A percentile compares a stretch with the other conserved stretches of the same genome.
Conservation (phyloP, 2,329 filamentous ascomycete genomes). For the Corinectria fuckeliana region DNA sequence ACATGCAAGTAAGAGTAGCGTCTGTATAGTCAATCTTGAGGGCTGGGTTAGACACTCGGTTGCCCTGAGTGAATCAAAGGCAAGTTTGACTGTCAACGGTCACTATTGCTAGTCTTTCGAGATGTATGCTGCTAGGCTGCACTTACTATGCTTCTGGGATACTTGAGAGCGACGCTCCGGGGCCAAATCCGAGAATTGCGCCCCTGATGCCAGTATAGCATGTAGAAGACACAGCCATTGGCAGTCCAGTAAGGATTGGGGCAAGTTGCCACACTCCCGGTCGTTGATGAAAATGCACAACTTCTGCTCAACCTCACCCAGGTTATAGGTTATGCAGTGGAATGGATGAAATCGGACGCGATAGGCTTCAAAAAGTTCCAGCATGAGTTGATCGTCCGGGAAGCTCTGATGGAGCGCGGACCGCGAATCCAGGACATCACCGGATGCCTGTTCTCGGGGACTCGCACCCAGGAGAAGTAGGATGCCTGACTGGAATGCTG, state of each 20-base stretch:
- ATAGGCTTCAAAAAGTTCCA: constrained; percentile 22
- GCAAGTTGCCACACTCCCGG: not conserved
- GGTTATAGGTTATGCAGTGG: constrained; percentile 19
- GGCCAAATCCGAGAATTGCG: constrained; percentile 26
- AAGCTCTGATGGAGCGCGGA: not conserved
- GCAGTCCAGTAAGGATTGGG: not conserved
- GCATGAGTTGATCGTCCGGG: constrained; percentile 19
- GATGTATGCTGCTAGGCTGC: not conserved
- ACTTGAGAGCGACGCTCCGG: not conserved
- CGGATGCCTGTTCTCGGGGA: not conserved
- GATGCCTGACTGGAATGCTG: constrained; percentile 26
- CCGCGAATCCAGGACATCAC: not conserved
- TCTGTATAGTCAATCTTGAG: constrained; percentile 21
- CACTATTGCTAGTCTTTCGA: not conserved
- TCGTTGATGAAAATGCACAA: constrained; percentile 21
- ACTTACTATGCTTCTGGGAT: constrained; percentile 16
- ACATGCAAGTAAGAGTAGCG: constrained; percentile 26
- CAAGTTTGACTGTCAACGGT: constrained; percentile 9
- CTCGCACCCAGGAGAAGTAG: constrained; percentile 20
- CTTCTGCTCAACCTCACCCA: constrained; percentile 16
- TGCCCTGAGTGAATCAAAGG: constrained; percentile 12
- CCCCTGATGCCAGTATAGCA: constrained; percentile 28
- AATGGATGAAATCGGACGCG: constrained; percentile 22
- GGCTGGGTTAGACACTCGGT: constrained; percentile 24
- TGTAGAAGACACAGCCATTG: constrained; percentile 25